Conservation (phyloP, 768 basidiomycete genomes). For the Termitomyces sp. region DNA sequence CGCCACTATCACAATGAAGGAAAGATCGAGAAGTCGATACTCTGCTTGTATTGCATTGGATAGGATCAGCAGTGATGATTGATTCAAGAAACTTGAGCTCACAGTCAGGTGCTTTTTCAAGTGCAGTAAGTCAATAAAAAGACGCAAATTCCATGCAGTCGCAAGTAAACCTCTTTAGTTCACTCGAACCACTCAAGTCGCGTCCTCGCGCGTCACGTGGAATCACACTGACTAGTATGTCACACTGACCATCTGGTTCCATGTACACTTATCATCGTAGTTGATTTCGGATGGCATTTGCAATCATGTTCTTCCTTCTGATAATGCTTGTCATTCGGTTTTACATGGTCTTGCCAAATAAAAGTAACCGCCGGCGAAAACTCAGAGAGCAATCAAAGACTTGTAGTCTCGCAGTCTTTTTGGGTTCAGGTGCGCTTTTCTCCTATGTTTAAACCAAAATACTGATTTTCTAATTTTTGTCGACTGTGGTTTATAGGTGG, state of each 20-base stretch:
- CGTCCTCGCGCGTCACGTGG: background rate
- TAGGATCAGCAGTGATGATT: background rate
- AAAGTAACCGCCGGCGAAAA: background rate
- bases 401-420: constrained; percentile 70
- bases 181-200: background rate
- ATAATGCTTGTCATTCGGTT: constrained; percentile 19
- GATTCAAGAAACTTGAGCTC: background rate
- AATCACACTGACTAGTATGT: background rate
- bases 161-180: background rate
- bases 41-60: background rate
- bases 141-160: background rate
- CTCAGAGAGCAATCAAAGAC: constrained; percentile 12
- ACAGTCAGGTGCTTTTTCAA: background rate
- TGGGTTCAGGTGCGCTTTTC: constrained; percentile 75
- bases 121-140: background rate
- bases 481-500: constrained; percentile 55
- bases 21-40: background rate
- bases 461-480: background rate
- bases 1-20: background rate
- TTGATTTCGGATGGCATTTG: background rate
- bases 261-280: too few species aligned
- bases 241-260: too few species aligned
- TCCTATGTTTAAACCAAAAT: background rate
- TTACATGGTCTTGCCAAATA: constrained; percentile 22
- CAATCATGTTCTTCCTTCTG: background rate